Base-by-base conservation (phyloP, 768 basidiomycete species). In the Phlebiopsis flavidoalba region DNA sequence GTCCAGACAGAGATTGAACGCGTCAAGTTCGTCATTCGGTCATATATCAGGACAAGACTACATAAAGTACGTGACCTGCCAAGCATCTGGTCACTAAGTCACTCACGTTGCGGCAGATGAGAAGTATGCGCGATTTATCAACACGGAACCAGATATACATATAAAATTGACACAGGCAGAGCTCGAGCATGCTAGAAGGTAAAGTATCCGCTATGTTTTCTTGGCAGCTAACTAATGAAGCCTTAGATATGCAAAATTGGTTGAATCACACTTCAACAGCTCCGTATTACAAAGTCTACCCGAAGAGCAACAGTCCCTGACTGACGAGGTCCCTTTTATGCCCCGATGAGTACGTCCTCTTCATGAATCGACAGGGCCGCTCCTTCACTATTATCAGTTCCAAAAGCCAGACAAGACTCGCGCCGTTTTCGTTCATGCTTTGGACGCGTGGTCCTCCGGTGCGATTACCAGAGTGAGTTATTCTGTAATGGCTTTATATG, bases 1-100 rank as follows among this genome's bases (percentile, higher is more conserved):
- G 95, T 92, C 0, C 93, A 95, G 74, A 95, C 93, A 0, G 95
- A 98, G 73, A 84, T 96, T 65, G 95, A 98, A 70, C 85, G 95
- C 46, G 91, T 93, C 66, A 95, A 94, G 73, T 98, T 94, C 69
- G 83, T 96, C 58, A 85, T 97, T 24, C 77, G 95, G 60, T 92
- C 93, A 1, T 98, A 96, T 71, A 82, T 96, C 5, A 83, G 95
- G 22, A 92, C 90, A 31, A 79, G 95, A 61, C 72, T 96, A 55
- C 86, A 82, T 78, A 98, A 98, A 83, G 95, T 90, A 63, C 48
- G 76, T 59, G 12, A 24, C 26, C 15, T 12, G 14, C 37, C 1
- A n/a, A 5, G 14, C 15, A 15, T 10, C 24, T 24, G 15, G 6
- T 14, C 37, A 8, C 3, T 54, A 4, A 15, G 7, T 24, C 22